phyloP scores from a whole-genome alignment of 306 rosid genomes.

The Inga oerstediana region DNA sequence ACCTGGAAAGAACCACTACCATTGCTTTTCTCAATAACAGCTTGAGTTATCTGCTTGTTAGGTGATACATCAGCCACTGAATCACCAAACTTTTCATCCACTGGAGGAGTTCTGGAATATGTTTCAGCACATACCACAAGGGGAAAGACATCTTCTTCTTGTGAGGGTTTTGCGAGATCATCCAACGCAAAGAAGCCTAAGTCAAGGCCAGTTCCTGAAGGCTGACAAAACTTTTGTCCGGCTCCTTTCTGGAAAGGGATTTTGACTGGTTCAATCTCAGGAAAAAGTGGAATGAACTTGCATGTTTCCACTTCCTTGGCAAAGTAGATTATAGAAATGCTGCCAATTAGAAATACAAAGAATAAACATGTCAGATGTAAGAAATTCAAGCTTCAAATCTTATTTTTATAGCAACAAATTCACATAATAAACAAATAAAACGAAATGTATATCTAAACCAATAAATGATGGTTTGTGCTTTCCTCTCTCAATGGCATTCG shows the following conservation, averaged over 20 bases:
- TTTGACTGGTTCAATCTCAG: constrained; percentile 65
- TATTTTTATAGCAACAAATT: constrained; percentile 4
- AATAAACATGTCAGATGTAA: constrained; percentile 31
- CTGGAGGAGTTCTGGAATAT: constrained; percentile 40
- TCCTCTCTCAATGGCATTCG: constrained; percentile 6
- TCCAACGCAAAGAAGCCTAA: constrained; percentile 85
- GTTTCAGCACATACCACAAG: constrained; percentile 86
- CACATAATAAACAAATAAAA: constrained; percentile 5
- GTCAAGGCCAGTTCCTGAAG: constrained; percentile 86
- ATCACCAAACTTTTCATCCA: constrained; percentile 43
- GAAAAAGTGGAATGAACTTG: constrained; percentile 66
- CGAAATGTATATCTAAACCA: constrained; percentile 15
- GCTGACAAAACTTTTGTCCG: constrained; percentile 77
- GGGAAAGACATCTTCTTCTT: constrained; percentile 73
- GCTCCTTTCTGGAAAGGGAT: constrained; percentile 82
- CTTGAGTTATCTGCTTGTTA: constrained; percentile 79
- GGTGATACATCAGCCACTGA: constrained; percentile 46
- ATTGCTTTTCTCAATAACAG: constrained; percentile 67
- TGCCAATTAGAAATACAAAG: constrained; percentile 42
- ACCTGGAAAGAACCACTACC: constrained; percentile 57
- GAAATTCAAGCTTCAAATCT: constrained; percentile 13
- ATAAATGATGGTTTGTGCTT: constrained; percentile 12
- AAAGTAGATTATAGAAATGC: constrained; percentile 79
- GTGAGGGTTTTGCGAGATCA: constrained; percentile 87
- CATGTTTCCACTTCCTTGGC: constrained; percentile 86